Conservation (phyloP, 306 rosid species). For the Vigna unguiculata region DNA sequence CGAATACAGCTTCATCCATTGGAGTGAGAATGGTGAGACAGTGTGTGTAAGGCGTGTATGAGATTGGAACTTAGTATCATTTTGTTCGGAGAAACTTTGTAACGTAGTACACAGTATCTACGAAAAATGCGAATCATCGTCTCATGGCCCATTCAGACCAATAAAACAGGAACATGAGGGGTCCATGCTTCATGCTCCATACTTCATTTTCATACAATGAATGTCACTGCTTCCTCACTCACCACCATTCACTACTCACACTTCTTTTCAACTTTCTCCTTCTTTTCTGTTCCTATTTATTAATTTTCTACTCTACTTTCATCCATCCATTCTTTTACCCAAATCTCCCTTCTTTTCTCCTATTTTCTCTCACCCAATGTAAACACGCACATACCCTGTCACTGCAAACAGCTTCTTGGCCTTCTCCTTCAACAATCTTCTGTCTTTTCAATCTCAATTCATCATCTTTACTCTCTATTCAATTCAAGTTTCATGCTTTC, state of each 20-base stretch:
- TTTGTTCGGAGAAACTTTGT: background rate
- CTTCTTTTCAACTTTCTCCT: background rate
- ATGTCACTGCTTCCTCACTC: background rate
- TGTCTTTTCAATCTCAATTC: background rate
- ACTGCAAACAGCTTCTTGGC: conserved; percentile 21
- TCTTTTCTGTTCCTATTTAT: background rate
- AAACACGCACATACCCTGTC: no score
- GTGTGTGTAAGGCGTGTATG: background rate
- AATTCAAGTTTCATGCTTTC: conserved; percentile 14
- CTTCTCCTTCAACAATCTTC: conserved; percentile 24
- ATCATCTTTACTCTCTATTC: background rate
- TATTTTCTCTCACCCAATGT: no score
- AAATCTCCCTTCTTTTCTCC: background rate
- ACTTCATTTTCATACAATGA: no score
- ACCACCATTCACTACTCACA: background rate
- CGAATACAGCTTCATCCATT: no score
- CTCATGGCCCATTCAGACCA: no score
- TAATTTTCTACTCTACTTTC: background rate
- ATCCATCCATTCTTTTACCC: background rate
- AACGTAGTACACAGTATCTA: background rate
- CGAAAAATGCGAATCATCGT: background rate
- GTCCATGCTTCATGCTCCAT: background rate
- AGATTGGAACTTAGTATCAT: background rate
- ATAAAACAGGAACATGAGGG: background rate
- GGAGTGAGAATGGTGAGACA: background rate